Base-by-base conservation (phyloP, 2,329 filamentous ascomycete species). In the Colletotrichum salicis region DNA sequence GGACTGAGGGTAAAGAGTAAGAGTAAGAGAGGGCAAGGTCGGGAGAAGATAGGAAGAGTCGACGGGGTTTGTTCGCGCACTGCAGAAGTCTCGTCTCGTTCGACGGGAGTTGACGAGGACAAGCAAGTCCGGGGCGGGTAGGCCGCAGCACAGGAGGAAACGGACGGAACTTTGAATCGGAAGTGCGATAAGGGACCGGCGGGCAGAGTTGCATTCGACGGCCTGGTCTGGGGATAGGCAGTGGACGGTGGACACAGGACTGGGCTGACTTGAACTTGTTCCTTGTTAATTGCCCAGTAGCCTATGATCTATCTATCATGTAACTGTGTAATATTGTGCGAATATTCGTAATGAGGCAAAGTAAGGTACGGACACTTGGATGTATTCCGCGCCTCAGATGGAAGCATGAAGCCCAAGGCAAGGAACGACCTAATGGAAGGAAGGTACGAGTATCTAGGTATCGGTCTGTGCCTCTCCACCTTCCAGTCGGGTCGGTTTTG, bases 31-130 rank as follows among this genome's bases (percentile, higher is more conserved):
- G 41, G 41, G 41, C 41, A 48, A 48, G 41, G 41, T 11, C 41
- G 7, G 19, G 41, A 48, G 37, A 41, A 41, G 19, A 15, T 48
- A 48, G 8, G 19, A n/a, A 12, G 24, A 56, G 33, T 29, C 37
- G 37, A 57, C n/a, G 59, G 33, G 51, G 63, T 59, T 61, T 51
- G 63, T 56, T 61, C 45, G 63, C 67, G 63, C 67, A 35, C 55
- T 55, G 67, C 54, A 64, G 55, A 58, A 65, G 58, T 35, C 31
- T n/a, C 4, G 41, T 48, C 41, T 48, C 41, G 48, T n/a, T 22
- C 7, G 58, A 51, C 24, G 57, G 19, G 2, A 24, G 24, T 22
- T 24, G 58, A 68, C 19, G 60, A 64, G 35, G 51, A 19, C 52
- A 19, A 41, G 24, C n/a, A 55, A 27, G 58, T 8, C 13, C 12